Evolutionary conservation across 129 eudicot species (phyloP), one percentile per base, ranked within the genome.

Genomic region (Flaveria trinervia): DNA sequence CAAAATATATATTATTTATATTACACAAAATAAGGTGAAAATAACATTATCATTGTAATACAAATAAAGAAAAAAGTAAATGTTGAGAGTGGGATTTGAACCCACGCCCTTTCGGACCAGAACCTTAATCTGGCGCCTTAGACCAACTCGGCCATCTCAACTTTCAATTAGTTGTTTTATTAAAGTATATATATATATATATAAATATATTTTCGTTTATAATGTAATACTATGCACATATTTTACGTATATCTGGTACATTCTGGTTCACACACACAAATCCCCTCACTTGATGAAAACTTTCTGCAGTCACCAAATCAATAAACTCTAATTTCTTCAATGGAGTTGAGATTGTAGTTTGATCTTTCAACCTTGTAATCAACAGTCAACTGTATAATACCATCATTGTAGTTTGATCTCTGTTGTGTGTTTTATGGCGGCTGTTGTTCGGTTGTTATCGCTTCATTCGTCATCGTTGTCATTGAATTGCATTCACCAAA

Each of bases 61-160:
- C 5, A 30, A 30, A 33, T 33, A 33, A 33, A 33, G 6, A 36
- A 5, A 36, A 59, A 59, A 4, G 0, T 12, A 12, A 61, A 13
- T 89, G 89, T 89, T 89, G 91, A 86, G 85, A 86, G 97, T 89
- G 92, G 95, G 90, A 86, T 89, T 88, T 83, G 94, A 91, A 91
- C 88, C 94, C 92, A 88, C 92, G 90, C 97, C 95, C 92, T 91
- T 89, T 89, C 92, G 92, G 92, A 89, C 95, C 92, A 89, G 87
- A 91, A 89, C 97, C 97, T 91, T 88, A 91, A 91, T 91, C 92
- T 92, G 96, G 96, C 90, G 97, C 96, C 97, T 87, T 92, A 92
- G 97, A 92, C 97, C 92, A 92, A 84, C 92, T 89, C 89, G 92
- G 89, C 88, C 92, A 89, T 86, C 85, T 89, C 91, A 89, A 85